Evolutionary conservation across 2,329 filamentous ascomycete species (phyloP).

Genomic region (Helotiales sp.): DNA sequence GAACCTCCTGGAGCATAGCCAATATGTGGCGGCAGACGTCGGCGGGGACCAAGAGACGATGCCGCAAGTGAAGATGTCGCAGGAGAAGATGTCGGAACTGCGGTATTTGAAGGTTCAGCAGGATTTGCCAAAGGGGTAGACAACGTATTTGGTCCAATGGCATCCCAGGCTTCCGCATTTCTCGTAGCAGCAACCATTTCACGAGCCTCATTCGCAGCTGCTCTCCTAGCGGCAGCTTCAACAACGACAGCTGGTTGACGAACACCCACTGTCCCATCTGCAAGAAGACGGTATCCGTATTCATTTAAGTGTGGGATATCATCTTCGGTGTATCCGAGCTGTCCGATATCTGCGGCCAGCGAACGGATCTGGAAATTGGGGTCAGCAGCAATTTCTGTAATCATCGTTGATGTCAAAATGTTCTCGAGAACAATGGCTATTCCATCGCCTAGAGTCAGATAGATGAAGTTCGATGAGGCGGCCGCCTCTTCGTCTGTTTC

Average conservation of each 20-base stretch:
- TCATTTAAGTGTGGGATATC: neutral
- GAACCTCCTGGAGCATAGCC: no score
- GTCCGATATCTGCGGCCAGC: neutral
- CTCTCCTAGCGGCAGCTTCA: neutral
- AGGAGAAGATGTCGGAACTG: no score
- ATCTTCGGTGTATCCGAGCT: neutral
- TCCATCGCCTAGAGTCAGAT: no score
- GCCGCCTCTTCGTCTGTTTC: neutral
- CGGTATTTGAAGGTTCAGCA: no score
- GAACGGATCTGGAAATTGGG: neutral
- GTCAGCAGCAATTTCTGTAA: neutral
- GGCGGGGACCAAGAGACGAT: no score
- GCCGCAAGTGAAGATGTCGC: no score
- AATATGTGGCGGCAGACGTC: no score
- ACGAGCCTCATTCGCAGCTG: neutral
- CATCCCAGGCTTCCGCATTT: no score
- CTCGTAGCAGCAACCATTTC: no score
- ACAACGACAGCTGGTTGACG: neutral
- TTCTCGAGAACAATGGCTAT: neutral
- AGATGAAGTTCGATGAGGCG: neutral
- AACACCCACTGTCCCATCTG: neutral
- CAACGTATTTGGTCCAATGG: no score
- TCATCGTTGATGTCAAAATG: neutral
- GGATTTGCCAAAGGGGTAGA: no score
- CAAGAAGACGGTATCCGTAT: neutral